A percentile compares a stretch with the other conserved stretches of the same genome.
phyloP scores from a whole-genome alignment of 108 stramenopile genomes.

The Poteriospumella lacustris region DNA sequence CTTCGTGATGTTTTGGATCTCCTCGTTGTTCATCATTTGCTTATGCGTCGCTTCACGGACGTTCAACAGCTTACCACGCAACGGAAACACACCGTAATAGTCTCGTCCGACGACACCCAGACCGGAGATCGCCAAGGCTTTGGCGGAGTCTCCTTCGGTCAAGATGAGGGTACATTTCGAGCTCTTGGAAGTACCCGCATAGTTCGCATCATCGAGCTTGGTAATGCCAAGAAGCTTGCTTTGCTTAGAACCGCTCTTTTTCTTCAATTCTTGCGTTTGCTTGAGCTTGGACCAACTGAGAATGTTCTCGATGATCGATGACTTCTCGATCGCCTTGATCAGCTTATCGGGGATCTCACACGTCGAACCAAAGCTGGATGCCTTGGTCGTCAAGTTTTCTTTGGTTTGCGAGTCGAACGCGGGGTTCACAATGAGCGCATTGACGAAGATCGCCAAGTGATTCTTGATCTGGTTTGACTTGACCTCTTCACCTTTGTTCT shows the following conservation, averaged over 20 bases:
- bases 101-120: constrained; percentile 91
- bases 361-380: constrained; percentile 65
- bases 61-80: constrained; percentile 96
- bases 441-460: constrained; percentile 88
- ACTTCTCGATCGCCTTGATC: constrained; percentile 79
- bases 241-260: constrained; percentile 82
- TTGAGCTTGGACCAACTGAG: constrained; percentile 79
- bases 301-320: constrained; percentile 72
- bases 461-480: constrained; percentile 85
- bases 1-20: constrained; percentile 89
- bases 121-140: constrained; percentile 87
- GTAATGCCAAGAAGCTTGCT: constrained; percentile 85
- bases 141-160: constrained; percentile 98
- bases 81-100: constrained; percentile 90
- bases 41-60: constrained; percentile 78
- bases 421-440: constrained; percentile 91
- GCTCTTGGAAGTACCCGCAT: constrained; percentile 79
- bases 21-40: constrained; percentile 84
- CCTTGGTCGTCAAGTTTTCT: constrained; percentile 80
- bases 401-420: constrained; percentile 97
- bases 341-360: constrained; percentile 72
- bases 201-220: constrained; percentile 96
- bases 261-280: constrained; percentile 75
- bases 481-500: constrained; percentile 86
- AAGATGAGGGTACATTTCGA: constrained; percentile 93